Percentiles rank a stretch among this genome's conserved stretches.
These are phyloP conservation scores for Acer yangbiense DNA, from an alignment of 345 rosid species.

Conservation along the genomic window DNA sequence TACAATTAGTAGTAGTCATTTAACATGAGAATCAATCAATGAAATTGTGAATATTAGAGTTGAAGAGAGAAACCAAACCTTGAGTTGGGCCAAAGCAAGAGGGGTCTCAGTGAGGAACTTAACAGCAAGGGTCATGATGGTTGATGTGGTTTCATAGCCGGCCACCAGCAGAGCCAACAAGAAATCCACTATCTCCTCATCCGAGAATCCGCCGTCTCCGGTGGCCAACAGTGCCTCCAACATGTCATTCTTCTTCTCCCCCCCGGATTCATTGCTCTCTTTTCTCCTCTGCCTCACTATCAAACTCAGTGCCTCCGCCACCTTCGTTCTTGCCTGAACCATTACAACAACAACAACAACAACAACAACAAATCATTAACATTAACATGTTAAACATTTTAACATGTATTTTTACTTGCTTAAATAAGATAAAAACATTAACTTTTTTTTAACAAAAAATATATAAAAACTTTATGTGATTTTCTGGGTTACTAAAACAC, in stretches of 20 bases:
- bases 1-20: too few relatives aligned
- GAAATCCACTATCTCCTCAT: conserved; percentile 88
- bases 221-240: conserved; percentile 64
- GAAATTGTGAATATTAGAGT: too few relatives aligned
- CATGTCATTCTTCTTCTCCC: conserved; percentile 71
- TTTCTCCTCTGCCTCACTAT: conserved; percentile 75
- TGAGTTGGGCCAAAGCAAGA: conserved; percentile 80
- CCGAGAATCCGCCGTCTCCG: conserved; percentile 70
- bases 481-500: too few relatives aligned
- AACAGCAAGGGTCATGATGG: conserved; percentile 95
- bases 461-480: too few relatives aligned
- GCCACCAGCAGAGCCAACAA: conserved; percentile 89
- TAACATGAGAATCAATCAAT: background rate
- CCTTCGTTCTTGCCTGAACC: conserved; percentile 85
- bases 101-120: conserved; percentile 95
- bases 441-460: too few relatives aligned
- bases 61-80: conserved; percentile 42
- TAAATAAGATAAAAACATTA: too few relatives aligned
- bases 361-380: background rate
- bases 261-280: conserved; percentile 43
- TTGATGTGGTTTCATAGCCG: conserved; percentile 95
- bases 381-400: too few relatives aligned
- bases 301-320: conserved; percentile 86
- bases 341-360: background rate
- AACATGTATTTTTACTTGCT: too few relatives aligned